Evolutionary conservation across 768 basidiomycete species (phyloP).

Genomic region (Mycena epipterygia): DNA sequence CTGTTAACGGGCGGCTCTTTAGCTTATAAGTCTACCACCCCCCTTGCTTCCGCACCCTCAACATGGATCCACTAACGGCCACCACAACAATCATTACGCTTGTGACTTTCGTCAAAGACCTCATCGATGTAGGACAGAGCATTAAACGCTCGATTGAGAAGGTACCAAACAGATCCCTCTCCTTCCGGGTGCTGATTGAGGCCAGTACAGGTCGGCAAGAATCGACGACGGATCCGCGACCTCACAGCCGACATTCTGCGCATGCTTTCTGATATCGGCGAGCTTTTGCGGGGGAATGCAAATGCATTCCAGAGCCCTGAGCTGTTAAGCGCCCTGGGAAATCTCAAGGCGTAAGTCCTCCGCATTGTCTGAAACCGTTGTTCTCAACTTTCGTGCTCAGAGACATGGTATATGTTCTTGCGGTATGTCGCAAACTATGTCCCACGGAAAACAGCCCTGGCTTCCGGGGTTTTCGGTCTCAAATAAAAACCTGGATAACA

Average conservation of each 20-base stretch:
- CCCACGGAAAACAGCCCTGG: background rate
- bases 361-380: background rate
- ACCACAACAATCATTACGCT: background rate
- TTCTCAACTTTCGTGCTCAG: background rate
- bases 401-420: constrained; percentile 9
- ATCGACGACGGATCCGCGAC: constrained; percentile 19
- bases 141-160: background rate
- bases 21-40: background rate
- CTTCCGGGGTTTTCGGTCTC: background rate
- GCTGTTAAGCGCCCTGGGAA: constrained; percentile 10
- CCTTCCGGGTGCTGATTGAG: background rate
- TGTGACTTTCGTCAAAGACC: background rate
- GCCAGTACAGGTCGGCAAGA: constrained; percentile 19
- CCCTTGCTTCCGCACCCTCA: background rate
- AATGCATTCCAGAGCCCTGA: constrained; percentile 5
- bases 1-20: too few relatives aligned
- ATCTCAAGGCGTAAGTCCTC: constrained; percentile 25
- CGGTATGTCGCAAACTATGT: background rate
- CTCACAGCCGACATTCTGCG: constrained; percentile 14
- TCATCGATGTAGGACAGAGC: constrained; percentile 1
- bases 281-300: background rate
- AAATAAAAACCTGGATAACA: constrained; percentile 14
- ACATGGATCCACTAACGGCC: background rate
- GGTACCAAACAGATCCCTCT: background rate
- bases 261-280: background rate